Conservation (phyloP, 2,329 filamentous ascomycete species). For the Calonectria honghensis region DNA sequence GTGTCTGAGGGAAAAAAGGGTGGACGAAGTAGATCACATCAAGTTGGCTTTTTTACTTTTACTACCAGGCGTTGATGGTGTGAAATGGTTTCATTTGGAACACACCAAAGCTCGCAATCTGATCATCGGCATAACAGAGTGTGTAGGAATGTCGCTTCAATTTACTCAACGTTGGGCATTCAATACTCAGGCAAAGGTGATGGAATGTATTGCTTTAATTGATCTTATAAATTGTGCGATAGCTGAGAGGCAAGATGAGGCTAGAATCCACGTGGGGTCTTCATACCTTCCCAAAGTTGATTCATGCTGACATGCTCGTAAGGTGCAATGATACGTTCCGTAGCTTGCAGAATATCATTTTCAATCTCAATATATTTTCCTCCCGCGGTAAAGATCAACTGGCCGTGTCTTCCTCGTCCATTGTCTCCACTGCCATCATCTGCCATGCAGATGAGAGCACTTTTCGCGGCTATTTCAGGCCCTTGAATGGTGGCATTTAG, state of each 20-base stretch:
- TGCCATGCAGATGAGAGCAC: conserved; percentile 4
- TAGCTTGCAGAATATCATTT: background rate
- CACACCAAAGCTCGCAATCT: background rate
- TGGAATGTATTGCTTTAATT: background rate
- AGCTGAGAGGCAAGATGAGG: too few species aligned
- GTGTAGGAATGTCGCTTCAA: background rate
- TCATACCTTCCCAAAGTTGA: background rate
- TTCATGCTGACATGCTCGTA: background rate
- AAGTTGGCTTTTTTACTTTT: background rate
- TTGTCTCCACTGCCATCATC: background rate
- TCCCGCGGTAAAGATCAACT: conserved; percentile 10
- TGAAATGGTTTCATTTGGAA: background rate
- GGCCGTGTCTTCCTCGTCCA: background rate
- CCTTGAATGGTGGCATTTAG: conserved; percentile 6
- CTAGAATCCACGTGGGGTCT: background rate
- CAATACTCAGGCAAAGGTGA: background rate
- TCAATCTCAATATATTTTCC: conserved; percentile 13
- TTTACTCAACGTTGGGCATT: background rate
- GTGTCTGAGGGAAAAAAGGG: background rate
- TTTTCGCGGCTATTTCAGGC: conserved; percentile 4
- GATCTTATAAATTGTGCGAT: background rate
- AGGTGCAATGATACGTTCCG: background rate
- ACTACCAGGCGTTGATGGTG: background rate
- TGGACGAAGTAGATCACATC: background rate
- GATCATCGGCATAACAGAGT: background rate